phyloP scores from a whole-genome alignment of 306 rosid genomes.

The Pachyrhizus erosus region DNA sequence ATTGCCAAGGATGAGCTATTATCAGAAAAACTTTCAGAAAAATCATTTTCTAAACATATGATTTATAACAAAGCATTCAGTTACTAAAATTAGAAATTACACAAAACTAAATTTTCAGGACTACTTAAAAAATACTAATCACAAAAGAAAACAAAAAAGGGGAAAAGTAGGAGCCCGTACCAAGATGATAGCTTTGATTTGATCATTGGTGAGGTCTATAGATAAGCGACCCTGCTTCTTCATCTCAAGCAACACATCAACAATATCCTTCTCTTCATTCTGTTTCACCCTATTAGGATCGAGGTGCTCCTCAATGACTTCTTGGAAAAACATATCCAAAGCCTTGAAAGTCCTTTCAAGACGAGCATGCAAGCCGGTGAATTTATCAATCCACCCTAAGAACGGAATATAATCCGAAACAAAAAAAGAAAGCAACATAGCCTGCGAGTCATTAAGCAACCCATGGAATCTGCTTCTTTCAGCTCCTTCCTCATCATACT shows the following conservation, averaged over 20 bases:
- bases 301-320: constrained; percentile 23
- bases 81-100: no score
- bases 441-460: constrained; percentile 2
- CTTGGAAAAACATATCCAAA: constrained; percentile 8
- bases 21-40: no score
- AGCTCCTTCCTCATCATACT: constrained; percentile 4
- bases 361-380: background rate
- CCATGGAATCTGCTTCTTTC: constrained; percentile 23
- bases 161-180: background rate
- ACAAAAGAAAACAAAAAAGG: background rate
- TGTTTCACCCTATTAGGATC: background rate
- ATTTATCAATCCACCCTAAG: constrained; percentile 26
- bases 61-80: no score
- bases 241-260: background rate
- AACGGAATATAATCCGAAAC: background rate
- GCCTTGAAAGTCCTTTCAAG: constrained; percentile 12
- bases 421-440: background rate
- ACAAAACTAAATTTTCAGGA: no score
- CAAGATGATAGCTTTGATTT: constrained; percentile 22
- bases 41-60: background rate
- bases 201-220: constrained; percentile 18
- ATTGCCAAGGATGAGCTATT: background rate
- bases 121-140: background rate
- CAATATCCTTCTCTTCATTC: background rate
- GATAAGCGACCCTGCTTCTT: constrained; percentile 4